phyloP scores from a whole-genome alignment of 441 rosid species.

The Croton laevigatus region DNA sequence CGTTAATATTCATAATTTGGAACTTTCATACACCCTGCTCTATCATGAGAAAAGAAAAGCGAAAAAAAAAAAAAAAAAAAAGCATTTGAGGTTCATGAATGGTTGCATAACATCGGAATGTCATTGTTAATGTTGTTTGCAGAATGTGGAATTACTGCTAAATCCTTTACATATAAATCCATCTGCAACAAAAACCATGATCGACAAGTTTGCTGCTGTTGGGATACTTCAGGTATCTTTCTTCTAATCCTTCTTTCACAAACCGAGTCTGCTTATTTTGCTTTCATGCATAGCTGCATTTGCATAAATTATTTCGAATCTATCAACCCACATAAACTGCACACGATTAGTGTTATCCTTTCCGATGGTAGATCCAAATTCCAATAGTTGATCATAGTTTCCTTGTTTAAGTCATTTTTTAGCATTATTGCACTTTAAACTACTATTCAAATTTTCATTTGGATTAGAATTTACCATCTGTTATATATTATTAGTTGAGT shows the following conservation, averaged over 20 bases:
- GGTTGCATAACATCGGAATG: neutral
- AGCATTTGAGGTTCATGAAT: neutral
- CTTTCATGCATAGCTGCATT: neutral
- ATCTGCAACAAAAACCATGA: conserved; percentile 51
- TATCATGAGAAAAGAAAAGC: neutral
- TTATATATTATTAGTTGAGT: neutral
- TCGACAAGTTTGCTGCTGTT: conserved; percentile 85
- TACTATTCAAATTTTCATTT: neutral
- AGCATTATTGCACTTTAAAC: neutral
- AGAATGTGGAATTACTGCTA: conserved; percentile 61
- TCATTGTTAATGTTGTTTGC: conserved; percentile 28
- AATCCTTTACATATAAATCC: conserved; percentile 59
- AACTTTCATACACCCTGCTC: conserved; percentile 1
- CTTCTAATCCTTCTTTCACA: conserved; percentile 10
- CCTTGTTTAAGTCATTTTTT: neutral
- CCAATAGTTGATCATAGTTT: neutral
- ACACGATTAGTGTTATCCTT: neutral
- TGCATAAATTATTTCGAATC: neutral
- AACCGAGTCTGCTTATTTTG: neutral
- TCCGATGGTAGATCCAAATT: neutral
- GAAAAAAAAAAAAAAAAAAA: too few species aligned
- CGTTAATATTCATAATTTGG: neutral
- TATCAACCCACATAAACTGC: neutral
- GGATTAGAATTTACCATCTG: neutral
- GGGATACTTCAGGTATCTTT: conserved; percentile 79